Base-by-base conservation (phyloP, 2,329 filamentous ascomycete genomes). In the Fusarium citri region DNA sequence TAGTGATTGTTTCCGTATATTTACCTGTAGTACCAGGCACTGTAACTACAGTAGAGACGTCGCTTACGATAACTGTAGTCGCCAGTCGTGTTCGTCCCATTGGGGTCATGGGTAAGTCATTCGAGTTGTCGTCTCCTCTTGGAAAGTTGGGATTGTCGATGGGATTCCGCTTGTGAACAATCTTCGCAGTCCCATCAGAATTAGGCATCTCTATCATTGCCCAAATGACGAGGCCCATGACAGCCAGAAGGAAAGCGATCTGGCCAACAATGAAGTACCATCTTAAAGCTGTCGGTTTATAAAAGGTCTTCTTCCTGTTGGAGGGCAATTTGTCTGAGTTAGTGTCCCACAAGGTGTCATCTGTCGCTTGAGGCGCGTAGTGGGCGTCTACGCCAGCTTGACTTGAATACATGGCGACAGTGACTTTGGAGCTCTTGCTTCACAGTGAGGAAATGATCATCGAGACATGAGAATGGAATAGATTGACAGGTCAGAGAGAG, bases 241-340 rank as follows among this genome's bases (percentile, higher is more conserved):
- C 56, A 4, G 37, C 64, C 45, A 72, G 37, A 34, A 76, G 59
- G 43, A 69, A 64, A 11, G 56, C 14, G 22, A 76, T 65, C 22
- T 73, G 58, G 0, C 50, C 53, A 3, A 68, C 28, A 9, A 76
- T 60, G 25, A 71, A 76, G 54, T 74, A 72, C 74, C 74, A 76
- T 60, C 73, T 55, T 26, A 76, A 46, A 22, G 74, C 71, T 26
- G 74, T 76, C 6, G 74, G 74, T 15, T 61, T 68, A 41, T 76
- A 76, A 48, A 74, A 68, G 15, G 65, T 47, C 25, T 55, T 61
- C 34, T 70, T 74, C 41, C 45, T 62, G 25, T 46, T 34, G 8
- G 61, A 55, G n/a, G 72, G 57, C 22, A 60, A 53, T 31, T 73
- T 68, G 20, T 59, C 49, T 14, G 57, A 31, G 18, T 51, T 60